Evolutionary conservation across 2,329 filamentous ascomycete genomes (phyloP).

Genomic region (Microascus cirrosus): DNA sequence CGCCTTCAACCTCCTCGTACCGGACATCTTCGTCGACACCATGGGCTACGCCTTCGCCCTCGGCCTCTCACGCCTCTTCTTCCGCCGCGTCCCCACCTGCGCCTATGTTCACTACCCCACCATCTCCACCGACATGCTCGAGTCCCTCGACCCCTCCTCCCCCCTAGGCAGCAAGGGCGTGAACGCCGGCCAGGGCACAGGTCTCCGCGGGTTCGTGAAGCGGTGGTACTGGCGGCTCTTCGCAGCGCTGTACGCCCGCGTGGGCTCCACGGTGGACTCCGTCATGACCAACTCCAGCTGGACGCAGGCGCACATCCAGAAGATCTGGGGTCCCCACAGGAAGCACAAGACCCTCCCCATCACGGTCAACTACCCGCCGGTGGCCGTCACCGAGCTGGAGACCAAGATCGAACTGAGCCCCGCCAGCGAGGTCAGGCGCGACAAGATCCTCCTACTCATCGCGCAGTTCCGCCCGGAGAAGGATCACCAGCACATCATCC

Average conservation of each 20-base stretch:
- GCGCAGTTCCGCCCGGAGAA: slow-evolving; percentile 97
- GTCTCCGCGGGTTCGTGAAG: slow-evolving; percentile 61
- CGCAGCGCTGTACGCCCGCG: slow-evolving; percentile 68
- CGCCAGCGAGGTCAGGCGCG: slow-evolving; percentile 56
- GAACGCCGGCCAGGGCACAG: slow-evolving; percentile 72
- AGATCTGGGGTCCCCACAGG: slow-evolving; percentile 61
- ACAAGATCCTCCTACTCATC: slow-evolving; percentile 76
- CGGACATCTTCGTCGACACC: slow-evolving; percentile 91
- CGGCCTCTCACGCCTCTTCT: slow-evolving; percentile 71
- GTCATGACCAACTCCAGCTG: slow-evolving; percentile 97
- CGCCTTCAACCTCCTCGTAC: slow-evolving; percentile 81
- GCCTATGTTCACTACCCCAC: slow-evolving; percentile 98
- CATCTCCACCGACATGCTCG: slow-evolving; percentile 95
- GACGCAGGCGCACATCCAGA: slow-evolving; percentile 76
- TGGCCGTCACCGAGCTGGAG: slow-evolving; percentile 77
- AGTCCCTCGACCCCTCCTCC: slow-evolving; percentile 58
- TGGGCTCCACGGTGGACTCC: slow-evolving; percentile 75
- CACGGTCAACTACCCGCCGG: slow-evolving; percentile 79
- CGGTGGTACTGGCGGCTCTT: slow-evolving; percentile 80
- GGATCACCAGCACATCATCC: slow-evolving; percentile 79
- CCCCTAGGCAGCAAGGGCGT: slow-evolving; percentile 55
- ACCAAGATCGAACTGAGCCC: slow-evolving; percentile 60
- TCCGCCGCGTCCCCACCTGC: slow-evolving; percentile 68
- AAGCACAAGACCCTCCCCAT: slow-evolving; percentile 40
- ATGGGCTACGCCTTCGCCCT: slow-evolving; percentile 96